A percentile compares a stretch with the other conserved stretches of the same genome.
These are phyloP conservation scores for Phytophthora macrochlamydospora DNA, from an alignment of 352 stramenopile species.

Conservation along the genomic window DNA sequence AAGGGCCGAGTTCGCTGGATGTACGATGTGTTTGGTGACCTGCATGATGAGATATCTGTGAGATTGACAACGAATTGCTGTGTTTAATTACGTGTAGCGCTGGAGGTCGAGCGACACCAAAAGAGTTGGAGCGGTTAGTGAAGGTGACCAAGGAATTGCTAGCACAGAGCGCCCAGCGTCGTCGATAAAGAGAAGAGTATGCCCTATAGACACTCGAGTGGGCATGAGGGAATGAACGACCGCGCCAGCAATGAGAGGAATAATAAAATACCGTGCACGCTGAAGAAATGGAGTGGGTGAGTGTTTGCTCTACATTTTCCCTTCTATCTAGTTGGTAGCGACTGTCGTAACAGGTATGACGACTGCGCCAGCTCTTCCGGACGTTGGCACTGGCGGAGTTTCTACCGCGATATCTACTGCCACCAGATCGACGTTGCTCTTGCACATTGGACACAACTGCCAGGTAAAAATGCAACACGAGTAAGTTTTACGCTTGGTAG, in stretches of 20 bases:
- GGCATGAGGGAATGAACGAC: slow-evolving; percentile 9
- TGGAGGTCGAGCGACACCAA: slow-evolving; percentile 59
- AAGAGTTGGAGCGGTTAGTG: slow-evolving; percentile 64
- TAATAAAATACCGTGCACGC: slow-evolving; percentile 21
- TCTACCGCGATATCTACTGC: slow-evolving; percentile 52
- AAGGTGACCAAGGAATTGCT: slow-evolving; percentile 68
- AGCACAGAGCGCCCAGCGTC: slow-evolving; percentile 45
- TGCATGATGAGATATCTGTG: neutral
- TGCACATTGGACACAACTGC: slow-evolving; percentile 85
- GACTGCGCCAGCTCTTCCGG: slow-evolving; percentile 38
- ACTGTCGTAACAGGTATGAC: slow-evolving; percentile 41
- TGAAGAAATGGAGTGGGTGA: slow-evolving; percentile 1
- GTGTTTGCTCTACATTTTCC: neutral
- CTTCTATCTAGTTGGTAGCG: slow-evolving; percentile 8
- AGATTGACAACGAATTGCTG: slow-evolving; percentile 14
- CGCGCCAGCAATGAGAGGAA: slow-evolving; percentile 5
- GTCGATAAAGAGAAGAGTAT: slow-evolving; percentile 18
- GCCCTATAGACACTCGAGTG: slow-evolving; percentile 1
- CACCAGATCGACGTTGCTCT: slow-evolving; percentile 73
- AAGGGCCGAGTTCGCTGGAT: slow-evolving; percentile 88
- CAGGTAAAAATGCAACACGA: too few relatives aligned
- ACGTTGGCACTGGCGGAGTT: neutral
- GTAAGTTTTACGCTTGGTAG: too few relatives aligned
- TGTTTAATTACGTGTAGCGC: slow-evolving; percentile 47
- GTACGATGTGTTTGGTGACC: slow-evolving; percentile 43